phyloP scores from a whole-genome alignment of 108 stramenopile genomes.

The Mediolabrus comicus region DNA sequence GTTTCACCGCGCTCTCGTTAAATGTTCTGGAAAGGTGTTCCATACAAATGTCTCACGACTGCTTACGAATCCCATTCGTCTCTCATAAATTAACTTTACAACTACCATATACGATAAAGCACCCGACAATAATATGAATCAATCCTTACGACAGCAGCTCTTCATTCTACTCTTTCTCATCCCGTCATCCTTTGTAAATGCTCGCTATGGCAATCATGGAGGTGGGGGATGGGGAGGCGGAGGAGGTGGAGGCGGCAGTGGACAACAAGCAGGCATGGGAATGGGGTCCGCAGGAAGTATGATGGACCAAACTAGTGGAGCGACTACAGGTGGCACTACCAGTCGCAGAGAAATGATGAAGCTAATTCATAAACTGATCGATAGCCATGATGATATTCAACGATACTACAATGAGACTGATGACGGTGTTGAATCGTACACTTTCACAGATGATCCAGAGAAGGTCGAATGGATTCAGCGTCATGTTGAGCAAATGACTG shows the following conservation, averaged over 20 bases:
- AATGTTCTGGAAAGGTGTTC: not conserved
- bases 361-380: not conserved
- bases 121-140: not conserved
- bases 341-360: slow-evolving; percentile 2
- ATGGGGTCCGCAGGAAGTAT: not conserved
- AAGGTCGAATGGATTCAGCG: not conserved
- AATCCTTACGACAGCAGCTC: not conserved
- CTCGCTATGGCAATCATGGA: not conserved
- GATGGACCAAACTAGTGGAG: not conserved
- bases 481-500: not conserved
- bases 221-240: not conserved
- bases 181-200: not conserved
- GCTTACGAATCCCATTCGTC: not conserved
- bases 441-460: not conserved
- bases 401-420: slow-evolving; percentile 3
- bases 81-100: not conserved
- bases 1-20: not conserved
- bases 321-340: not conserved
- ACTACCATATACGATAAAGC: too few species aligned
- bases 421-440: slow-evolving; percentile 3
- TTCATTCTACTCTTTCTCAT: not conserved
- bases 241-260: not conserved
- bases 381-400: not conserved
- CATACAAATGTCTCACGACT: not conserved
- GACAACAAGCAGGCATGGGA: not conserved